Percentiles rank a stretch among this genome's conserved stretches.
These are phyloP conservation scores for Mucor mucedo DNA, from an alignment of 371 early-diverging fungal genomes.

Conservation along the genomic window DNA sequence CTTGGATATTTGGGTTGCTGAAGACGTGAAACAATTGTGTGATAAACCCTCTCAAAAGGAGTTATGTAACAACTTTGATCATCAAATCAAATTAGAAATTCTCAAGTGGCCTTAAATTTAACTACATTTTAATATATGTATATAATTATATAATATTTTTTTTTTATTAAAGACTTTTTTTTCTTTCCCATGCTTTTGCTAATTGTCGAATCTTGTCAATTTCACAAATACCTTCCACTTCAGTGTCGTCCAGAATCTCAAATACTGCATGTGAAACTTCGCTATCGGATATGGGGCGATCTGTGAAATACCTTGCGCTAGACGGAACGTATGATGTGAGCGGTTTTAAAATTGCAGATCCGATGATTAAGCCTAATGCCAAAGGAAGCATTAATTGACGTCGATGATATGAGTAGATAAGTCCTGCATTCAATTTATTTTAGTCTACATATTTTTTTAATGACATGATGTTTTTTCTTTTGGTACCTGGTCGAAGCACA, in stretches of 20 bases:
- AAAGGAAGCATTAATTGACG: conserved; percentile 33
- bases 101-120: conserved; percentile 50
- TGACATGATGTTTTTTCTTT: not conserved
- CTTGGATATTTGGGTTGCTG: conserved; percentile 39
- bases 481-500: conserved; percentile 35
- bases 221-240: conserved; percentile 28
- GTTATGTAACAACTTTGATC: conserved; percentile 51
- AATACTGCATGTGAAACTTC: conserved; percentile 30
- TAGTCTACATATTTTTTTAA: not conserved
- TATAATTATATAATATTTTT: not conserved
- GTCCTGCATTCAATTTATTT: conserved; percentile 13
- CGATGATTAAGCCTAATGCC: conserved; percentile 26
- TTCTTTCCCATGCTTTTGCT: conserved; percentile 31
- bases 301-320: conserved; percentile 22
- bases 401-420: conserved; percentile 34
- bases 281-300: conserved; percentile 32
- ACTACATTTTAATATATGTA: not conserved
- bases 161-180: conserved; percentile 5
- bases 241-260: conserved; percentile 26
- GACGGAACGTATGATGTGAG: conserved; percentile 30
- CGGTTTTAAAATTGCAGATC: conserved; percentile 32
- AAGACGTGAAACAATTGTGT: conserved; percentile 46
- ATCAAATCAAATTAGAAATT: conserved; percentile 47
- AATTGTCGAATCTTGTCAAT: conserved; percentile 29
- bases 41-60: conserved; percentile 36